Evolutionary conservation across 768 basidiomycete species (phyloP).

Genomic region (Mycena pura): DNA sequence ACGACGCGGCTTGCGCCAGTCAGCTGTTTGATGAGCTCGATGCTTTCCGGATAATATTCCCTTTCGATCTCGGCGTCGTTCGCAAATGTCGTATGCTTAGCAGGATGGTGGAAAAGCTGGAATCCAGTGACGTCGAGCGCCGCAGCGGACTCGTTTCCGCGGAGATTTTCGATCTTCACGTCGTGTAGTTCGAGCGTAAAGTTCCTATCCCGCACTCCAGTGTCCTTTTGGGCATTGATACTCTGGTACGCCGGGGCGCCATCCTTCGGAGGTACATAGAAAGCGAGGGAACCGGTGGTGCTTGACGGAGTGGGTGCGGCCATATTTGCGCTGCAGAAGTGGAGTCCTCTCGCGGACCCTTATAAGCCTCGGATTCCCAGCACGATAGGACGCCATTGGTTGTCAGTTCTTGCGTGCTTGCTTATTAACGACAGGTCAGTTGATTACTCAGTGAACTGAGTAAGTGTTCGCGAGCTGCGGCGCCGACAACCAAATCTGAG

Average conservation of each 20-base stretch:
- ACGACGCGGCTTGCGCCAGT: slow-evolving; percentile 67
- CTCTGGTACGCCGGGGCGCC: slow-evolving; percentile 48
- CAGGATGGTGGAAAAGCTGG: slow-evolving; percentile 28
- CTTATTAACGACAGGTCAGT: no score
- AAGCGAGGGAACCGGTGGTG: slow-evolving; percentile 43
- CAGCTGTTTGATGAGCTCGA: slow-evolving; percentile 60
- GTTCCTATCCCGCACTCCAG: slow-evolving; percentile 47
- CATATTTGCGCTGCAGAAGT: background rate
- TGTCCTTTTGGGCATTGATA: slow-evolving; percentile 41
- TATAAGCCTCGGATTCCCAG: no score
- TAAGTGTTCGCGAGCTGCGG: no score
- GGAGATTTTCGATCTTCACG: slow-evolving; percentile 54
- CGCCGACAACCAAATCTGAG: no score
- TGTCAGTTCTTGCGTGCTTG: slow-evolving; percentile 2
- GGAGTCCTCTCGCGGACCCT: no score
- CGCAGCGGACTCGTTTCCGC: slow-evolving; percentile 12
- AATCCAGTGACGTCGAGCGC: slow-evolving; percentile 30
- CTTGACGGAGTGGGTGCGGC: slow-evolving; percentile 17
- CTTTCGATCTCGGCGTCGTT: slow-evolving; percentile 57
- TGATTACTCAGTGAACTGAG: no score
- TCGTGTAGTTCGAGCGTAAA: slow-evolving; percentile 34
- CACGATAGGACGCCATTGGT: slow-evolving; percentile 2
- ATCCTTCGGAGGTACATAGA: slow-evolving; percentile 44
- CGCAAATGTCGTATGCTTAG: slow-evolving; percentile 54
- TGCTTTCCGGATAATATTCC: slow-evolving; percentile 69